A percentile compares a stretch with the other conserved stretches of the same genome.
These are phyloP conservation scores for Marchantia polymorpha DNA, from an alignment of 225 moss, liverwort and hornwort genomes.

Conservation along the genomic window DNA sequence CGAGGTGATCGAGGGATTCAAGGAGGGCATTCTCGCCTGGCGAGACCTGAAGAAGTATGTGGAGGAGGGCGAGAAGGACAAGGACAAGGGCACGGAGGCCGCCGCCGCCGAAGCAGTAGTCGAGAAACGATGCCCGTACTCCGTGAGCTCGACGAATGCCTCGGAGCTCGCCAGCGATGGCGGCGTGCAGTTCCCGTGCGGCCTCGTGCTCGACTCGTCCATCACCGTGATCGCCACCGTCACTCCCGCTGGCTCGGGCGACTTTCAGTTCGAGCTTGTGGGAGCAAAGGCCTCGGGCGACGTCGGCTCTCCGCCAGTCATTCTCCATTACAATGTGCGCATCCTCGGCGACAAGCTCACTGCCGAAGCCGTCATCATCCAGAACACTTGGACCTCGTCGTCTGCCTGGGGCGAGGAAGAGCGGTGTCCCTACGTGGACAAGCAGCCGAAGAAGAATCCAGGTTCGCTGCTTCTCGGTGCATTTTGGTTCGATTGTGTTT, in stretches of 20 bases:
- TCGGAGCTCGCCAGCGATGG: constrained; percentile 13
- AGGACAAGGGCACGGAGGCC: not conserved
- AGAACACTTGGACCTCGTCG: constrained; percentile 53
- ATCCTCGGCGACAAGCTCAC: constrained; percentile 42
- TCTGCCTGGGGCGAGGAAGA: constrained; percentile 71
- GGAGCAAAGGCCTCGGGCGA: constrained; percentile 31
- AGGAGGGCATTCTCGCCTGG: constrained; percentile 46
- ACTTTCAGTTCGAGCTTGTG: constrained; percentile 42
- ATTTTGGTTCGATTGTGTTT: too few relatives aligned
- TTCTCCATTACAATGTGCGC: constrained; percentile 49
- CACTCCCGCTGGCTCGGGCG: constrained; percentile 24
- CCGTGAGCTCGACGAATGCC: constrained; percentile 29
- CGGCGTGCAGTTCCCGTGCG: constrained; percentile 41
- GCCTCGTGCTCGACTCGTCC: constrained; percentile 47
- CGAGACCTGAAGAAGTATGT: constrained; percentile 29
- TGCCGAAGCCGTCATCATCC: constrained; percentile 45
- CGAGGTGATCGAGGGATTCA: constrained; percentile 37
- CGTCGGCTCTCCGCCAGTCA: constrained; percentile 28
- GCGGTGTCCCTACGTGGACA: constrained; percentile 54
- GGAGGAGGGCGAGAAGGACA: constrained; percentile 19
- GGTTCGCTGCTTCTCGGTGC: not conserved
- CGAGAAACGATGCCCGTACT: constrained; percentile 38
- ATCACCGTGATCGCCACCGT: constrained; percentile 42
- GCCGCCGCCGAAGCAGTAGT: not conserved
- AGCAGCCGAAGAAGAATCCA: not conserved